A percentile compares a stretch with the other conserved stretches of the same genome.
Conservation (phyloP, 1,139 yeast genomes). For the Candida tropicalis region DNA sequence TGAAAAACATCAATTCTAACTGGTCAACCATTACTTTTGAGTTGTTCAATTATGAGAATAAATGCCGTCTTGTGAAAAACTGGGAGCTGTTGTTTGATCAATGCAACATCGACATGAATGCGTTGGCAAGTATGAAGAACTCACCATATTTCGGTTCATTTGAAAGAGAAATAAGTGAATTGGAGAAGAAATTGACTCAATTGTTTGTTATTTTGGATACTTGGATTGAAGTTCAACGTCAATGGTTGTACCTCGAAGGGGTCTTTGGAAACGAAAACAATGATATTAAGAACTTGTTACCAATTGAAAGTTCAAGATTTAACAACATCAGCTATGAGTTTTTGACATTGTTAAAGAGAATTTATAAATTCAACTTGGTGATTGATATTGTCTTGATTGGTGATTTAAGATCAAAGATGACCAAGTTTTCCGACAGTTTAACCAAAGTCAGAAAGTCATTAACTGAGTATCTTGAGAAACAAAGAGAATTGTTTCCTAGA, state of each 20-base stretch:
- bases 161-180: constrained; percentile 56
- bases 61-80: constrained; percentile 60
- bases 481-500: constrained; percentile 76
- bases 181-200: constrained; percentile 59
- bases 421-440: constrained; percentile 58
- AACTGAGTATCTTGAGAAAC: constrained; percentile 77
- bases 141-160: constrained; percentile 67
- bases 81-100: constrained; percentile 69
- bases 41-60: constrained; percentile 55
- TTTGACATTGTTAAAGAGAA: constrained; percentile 50
- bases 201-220: constrained; percentile 58
- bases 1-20: constrained; percentile 45
- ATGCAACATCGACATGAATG: constrained; percentile 61
- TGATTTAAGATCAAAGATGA: constrained; percentile 51
- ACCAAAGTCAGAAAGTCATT: constrained; percentile 65
- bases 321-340: constrained; percentile 66
- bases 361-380: constrained; percentile 53
- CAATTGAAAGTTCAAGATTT: constrained; percentile 72
- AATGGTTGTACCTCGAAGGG: constrained; percentile 86
- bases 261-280: constrained; percentile 58
- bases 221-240: constrained; percentile 88
- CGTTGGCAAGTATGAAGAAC: constrained; percentile 69
- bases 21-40: constrained; percentile 59
- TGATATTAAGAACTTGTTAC: constrained; percentile 65
- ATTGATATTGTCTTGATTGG: constrained; percentile 60